Base-by-base conservation (phyloP, 2,329 filamentous ascomycete genomes). In the Fusarium proliferatum region DNA sequence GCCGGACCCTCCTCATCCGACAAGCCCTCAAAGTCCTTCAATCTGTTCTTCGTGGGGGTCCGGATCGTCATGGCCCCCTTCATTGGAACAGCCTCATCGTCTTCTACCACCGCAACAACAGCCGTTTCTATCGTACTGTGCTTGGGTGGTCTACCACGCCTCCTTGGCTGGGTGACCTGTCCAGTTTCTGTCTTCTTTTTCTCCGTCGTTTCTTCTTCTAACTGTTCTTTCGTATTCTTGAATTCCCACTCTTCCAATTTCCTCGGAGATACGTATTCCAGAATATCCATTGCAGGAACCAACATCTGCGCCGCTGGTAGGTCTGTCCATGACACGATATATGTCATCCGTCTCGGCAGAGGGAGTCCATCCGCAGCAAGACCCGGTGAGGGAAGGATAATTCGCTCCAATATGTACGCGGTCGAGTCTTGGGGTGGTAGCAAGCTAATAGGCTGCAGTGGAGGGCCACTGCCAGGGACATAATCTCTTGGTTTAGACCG, bases 191-290 rank as follows among this genome's bases (percentile, higher is more conserved):
- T 77, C 39, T 78, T 60, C 30, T 74, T 78, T 26, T 77, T 63
- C 28, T 76, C 75, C 13, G 72, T 67, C 36, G 82, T 81, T 43
- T 85, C 81, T 51, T 81, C 77, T n/a, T 87, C 85, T 26, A 84
- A 79, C 63, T 84, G 81, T 28, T 85, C 80, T 56, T 84, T 83
- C 19, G 83, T 80, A 5, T 82, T 80, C 3, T 81, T 77, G 60
- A 84, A 86, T 70, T 91, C 89, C 82, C 86, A 92, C 1, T 89
- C 84, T 77, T 92, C 90, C 6, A 90, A 74, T 15, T 83, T 84
- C 16, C 83, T 81, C 4, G 87, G 86, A 0, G 89, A 90, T 12
- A 92, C 89, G 69, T 90, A 91, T 38, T 91, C 86, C 17, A 88
- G 82, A 10, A 90, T 83, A 67, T 83, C 62, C 82, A 84, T 82